A percentile compares a stretch with the other conserved stretches of the same genome.
phyloP scores from a whole-genome alignment of 2,329 filamentous ascomycete species.

The Botrytis cinerea region DNA sequence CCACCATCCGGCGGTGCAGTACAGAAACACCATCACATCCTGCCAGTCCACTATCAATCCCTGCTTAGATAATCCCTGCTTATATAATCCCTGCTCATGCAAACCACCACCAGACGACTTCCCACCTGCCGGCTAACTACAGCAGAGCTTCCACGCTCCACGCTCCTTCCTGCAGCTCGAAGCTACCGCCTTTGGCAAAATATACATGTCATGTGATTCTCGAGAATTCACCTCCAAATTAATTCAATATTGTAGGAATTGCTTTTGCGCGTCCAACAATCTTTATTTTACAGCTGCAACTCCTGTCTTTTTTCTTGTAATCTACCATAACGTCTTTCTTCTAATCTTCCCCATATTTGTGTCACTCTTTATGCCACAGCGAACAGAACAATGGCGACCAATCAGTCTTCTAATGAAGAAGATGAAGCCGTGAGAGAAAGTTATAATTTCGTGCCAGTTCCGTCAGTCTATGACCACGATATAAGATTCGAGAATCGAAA shows the following conservation, averaged over 20 bases:
- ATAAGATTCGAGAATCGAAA: slow-evolving; percentile 29
- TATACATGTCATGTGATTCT: slow-evolving; percentile 5
- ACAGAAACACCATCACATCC: background rate
- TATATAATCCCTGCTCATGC: slow-evolving; percentile 7
- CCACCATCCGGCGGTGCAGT: background rate
- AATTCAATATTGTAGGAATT: background rate
- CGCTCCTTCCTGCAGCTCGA: slow-evolving; percentile 1
- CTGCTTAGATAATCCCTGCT: slow-evolving; percentile 11
- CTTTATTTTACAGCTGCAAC: background rate
- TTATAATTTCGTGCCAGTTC: slow-evolving; percentile 16
- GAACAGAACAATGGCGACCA: slow-evolving; percentile 11
- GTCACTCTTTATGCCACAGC: slow-evolving; percentile 10
- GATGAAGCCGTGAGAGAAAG: slow-evolving; percentile 19
- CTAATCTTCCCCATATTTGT: too few relatives aligned
- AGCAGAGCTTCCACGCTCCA: background rate
- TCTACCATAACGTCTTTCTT: background rate
- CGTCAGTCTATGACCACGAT: slow-evolving; percentile 23
- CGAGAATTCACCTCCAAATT: slow-evolving; percentile 4
- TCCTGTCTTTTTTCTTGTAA: background rate
- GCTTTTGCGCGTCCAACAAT: background rate
- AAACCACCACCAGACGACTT: background rate
- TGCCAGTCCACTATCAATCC: background rate
- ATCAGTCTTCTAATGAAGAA: slow-evolving; percentile 14
- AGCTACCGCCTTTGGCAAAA: slow-evolving; percentile 12
- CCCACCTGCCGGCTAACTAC: background rate